Evolutionary conservation across 345 rosid species (phyloP), one percentile per base, ranked within the genome.

Genomic region (Gynandropsis gynandra): DNA sequence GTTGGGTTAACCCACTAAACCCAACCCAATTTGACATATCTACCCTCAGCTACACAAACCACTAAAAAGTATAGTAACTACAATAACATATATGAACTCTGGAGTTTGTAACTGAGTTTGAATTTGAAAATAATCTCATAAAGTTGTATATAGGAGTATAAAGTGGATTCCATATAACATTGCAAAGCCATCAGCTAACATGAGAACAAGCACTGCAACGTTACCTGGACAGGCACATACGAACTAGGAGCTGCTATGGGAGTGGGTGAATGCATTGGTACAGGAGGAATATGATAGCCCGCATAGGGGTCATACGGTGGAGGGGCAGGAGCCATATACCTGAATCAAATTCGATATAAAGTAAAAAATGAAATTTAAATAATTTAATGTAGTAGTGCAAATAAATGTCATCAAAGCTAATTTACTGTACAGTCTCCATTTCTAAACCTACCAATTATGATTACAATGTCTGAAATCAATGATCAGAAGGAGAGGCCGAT

Each of bases 151-250:
- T 19, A 17, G 19, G 10, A 39, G 18, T 1, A 33, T 12, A 16
- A 33, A n/a, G 47, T 12, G 50, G n/a, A 41, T 21, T 11, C 40
- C 20, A 5, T 8, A 34, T 35, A 64, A 50, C n/a, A 21, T 10
- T 37, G 54, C 18, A 52, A 53, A 41, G 40, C 2, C 7, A 32
- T 1, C 14, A 47, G 12, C 4, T 2, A 24, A 24, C 2, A 24
- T 24, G 29, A 24, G 29, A 24, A 15, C 35, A 41, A 37, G n/a
- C 50, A 53, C 8, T 8, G 40, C 15, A 57, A 21, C 19, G 69
- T 71, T 66, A 92, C 98, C 97, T 92, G 98, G 73, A 92, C 86
- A 37, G 94, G 94, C 44, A 85, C 77, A 69, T 92, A 92, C 55
- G 93, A 85, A 76, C 93, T 82, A 64, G 98, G 98, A 67, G 90